These are phyloP conservation scores for sweet orange (Citrus sinensis) DNA, from an alignment of 345 rosid species.

Conservation along the genomic window DNA sequence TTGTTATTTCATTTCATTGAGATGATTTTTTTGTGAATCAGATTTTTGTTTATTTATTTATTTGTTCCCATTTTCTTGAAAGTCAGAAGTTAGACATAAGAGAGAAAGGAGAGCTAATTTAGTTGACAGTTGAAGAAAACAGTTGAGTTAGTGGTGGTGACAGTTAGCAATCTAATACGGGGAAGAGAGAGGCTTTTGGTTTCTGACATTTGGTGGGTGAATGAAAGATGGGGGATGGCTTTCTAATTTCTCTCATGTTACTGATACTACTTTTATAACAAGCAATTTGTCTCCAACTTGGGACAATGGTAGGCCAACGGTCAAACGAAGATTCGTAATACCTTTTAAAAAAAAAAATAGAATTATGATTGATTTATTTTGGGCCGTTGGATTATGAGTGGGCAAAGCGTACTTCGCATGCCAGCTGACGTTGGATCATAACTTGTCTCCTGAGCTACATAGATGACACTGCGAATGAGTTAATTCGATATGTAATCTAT, in stretches of 20 bases:
- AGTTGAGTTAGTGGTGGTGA: slow-evolving; percentile 3
- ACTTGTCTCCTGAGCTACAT: neutral
- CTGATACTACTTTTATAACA: slow-evolving; percentile 11
- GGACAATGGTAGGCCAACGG: slow-evolving; percentile 29
- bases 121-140: slow-evolving; percentile 3
- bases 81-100: neutral
- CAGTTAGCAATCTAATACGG: neutral
- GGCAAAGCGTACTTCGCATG: neutral
- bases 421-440: neutral
- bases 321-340: slow-evolving; percentile 9
- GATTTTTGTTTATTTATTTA: neutral
- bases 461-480: no score
- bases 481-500: no score
- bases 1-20: neutral
- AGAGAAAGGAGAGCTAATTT: neutral
- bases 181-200: neutral
- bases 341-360: neutral
- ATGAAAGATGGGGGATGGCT: slow-evolving; percentile 14
- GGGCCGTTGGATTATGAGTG: neutral
- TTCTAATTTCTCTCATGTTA: neutral
- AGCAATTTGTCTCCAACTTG: slow-evolving; percentile 20
- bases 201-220: slow-evolving; percentile 11
- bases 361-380: neutral
- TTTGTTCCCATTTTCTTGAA: neutral
- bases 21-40: neutral